A percentile compares a stretch with the other conserved stretches of the same genome.
Conservation (phyloP, 2,329 filamentous ascomycete genomes). For the Penicillium rolfsii region DNA sequence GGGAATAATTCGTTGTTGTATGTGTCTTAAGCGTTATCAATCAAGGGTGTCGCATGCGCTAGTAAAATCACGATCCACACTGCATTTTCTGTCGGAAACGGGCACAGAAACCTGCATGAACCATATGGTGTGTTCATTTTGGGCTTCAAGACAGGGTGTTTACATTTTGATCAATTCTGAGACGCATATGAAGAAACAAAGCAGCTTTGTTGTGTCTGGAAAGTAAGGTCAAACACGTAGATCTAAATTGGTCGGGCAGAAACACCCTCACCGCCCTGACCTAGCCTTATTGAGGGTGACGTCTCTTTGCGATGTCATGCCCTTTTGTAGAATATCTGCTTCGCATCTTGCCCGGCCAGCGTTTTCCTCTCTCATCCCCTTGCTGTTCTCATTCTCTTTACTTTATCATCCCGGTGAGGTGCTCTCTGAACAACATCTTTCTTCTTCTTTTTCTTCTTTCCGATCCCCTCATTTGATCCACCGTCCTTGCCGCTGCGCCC, state of each 20-base stretch:
- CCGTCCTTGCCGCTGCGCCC: slow-evolving; percentile 28
- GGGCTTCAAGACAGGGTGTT: not conserved
- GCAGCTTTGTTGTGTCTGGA: not conserved
- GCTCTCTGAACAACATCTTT: slow-evolving; percentile 5
- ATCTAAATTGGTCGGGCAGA: slow-evolving; percentile 28
- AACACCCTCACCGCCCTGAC: slow-evolving; percentile 21
- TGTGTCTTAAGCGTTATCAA: slow-evolving; percentile 18
- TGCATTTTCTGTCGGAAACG: slow-evolving; percentile 13
- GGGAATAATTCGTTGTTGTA: not conserved
- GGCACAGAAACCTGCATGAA: slow-evolving; percentile 3
- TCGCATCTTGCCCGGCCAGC: slow-evolving; percentile 25
- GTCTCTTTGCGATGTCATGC: slow-evolving; percentile 31
- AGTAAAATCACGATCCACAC: slow-evolving; percentile 11
- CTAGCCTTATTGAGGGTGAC: slow-evolving; percentile 32
- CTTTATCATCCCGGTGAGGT: slow-evolving; percentile 10
- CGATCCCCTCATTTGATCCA: slow-evolving; percentile 18
- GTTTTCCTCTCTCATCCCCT: slow-evolving; percentile 24
- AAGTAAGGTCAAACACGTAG: slow-evolving; percentile 10
- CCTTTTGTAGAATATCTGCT: slow-evolving; percentile 26
- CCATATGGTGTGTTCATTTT: not conserved
- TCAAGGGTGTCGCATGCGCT: slow-evolving; percentile 20
- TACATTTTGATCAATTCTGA: not conserved
- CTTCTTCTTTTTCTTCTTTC: slow-evolving; percentile 4
- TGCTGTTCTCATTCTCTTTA: slow-evolving; percentile 20
- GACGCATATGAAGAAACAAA: slow-evolving; percentile 8